phyloP scores from a whole-genome alignment of 768 basidiomycete genomes.

The Pleurotus tuoliensis region DNA sequence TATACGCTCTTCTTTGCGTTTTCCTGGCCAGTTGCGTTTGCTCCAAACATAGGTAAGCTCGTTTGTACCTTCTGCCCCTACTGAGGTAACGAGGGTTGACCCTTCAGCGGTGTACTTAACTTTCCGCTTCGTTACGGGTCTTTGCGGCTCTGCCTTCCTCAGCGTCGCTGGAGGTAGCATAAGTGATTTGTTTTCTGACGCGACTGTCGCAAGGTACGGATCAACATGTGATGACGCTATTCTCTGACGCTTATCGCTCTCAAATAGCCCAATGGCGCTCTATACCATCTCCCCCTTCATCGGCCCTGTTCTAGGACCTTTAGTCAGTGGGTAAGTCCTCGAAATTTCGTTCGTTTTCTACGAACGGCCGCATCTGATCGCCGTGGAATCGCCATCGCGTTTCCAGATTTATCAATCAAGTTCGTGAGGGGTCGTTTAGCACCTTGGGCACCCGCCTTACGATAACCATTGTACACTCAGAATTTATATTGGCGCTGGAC shows the following conservation, averaged over 20 bases:
- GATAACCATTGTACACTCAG: conserved; percentile 23
- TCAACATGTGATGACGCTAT: neutral
- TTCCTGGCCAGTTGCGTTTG: conserved; percentile 72
- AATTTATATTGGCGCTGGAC: conserved; percentile 73
- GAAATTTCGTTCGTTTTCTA: neutral
- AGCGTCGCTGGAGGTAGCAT: conserved; percentile 57
- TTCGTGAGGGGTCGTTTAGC: conserved; percentile 12
- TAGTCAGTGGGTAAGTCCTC: conserved; percentile 50
- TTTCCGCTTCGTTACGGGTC: conserved; percentile 51
- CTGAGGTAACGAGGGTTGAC: neutral
- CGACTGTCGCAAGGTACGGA: conserved; percentile 56
- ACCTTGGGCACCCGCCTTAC: no score
- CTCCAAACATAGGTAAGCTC: conserved; percentile 55
- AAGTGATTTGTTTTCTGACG: conserved; percentile 53
- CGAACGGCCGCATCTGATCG: neutral
- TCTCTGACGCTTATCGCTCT: neutral
- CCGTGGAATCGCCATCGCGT: neutral
- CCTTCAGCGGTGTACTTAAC: conserved; percentile 53
- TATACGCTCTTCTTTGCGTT: conserved; percentile 59
- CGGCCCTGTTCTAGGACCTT: conserved; percentile 50
- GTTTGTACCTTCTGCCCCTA: neutral
- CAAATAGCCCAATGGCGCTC: conserved; percentile 43
- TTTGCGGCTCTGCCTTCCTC: conserved; percentile 51
- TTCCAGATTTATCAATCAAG: conserved; percentile 65
- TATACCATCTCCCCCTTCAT: conserved; percentile 55